Percentiles rank a stretch among this genome's conserved stretches.
phyloP scores from a whole-genome alignment of 2,329 filamentous ascomycete species.

The Cladophialophora chaetospira region DNA sequence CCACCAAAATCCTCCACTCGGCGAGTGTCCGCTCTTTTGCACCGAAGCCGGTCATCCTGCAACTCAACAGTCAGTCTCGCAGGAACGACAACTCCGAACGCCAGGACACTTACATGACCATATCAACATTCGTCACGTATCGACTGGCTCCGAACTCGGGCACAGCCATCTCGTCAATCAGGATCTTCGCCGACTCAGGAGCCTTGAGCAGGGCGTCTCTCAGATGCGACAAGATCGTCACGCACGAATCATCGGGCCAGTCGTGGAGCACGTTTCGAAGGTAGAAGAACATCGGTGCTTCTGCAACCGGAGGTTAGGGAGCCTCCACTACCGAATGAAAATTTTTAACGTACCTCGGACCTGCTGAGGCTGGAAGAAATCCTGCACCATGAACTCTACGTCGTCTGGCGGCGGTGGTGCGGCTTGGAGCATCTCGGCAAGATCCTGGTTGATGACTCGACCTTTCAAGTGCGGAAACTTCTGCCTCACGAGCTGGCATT shows the following conservation, averaged over 20 bases:
- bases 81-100: too few species aligned
- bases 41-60: neutral
- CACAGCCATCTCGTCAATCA: neutral
- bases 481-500: too few species aligned
- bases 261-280: neutral
- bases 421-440: neutral
- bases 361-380: neutral
- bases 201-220: neutral
- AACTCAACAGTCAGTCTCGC: too few species aligned
- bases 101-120: neutral
- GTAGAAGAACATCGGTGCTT: neutral
- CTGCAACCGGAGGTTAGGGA: neutral
- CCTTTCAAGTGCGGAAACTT: neutral
- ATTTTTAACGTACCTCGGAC: neutral
- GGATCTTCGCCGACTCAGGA: neutral
- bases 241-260: conserved; percentile 3
- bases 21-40: neutral
- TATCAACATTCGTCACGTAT: neutral
- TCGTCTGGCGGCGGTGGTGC: too few species aligned
- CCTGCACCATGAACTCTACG: conserved; percentile 2
- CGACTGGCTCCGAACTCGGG: too few species aligned
- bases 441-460: neutral
- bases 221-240: neutral
- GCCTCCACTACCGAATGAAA: too few species aligned
- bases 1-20: neutral